A percentile compares a stretch with the other conserved stretches of the same genome.
These are phyloP conservation scores for Monosporozyma aerobia DNA, from an alignment of 805 yeast species.

Conservation along the genomic window DNA sequence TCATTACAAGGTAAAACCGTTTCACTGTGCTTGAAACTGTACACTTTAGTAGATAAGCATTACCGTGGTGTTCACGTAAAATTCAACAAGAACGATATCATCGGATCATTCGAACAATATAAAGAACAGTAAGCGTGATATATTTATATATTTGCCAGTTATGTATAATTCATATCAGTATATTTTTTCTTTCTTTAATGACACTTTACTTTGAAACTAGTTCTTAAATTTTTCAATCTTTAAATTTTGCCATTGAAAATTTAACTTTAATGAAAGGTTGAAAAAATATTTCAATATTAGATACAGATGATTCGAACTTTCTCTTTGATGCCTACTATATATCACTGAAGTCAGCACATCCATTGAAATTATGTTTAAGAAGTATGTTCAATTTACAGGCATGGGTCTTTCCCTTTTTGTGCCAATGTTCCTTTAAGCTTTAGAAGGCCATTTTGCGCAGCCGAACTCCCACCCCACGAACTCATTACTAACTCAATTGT, in stretches of 20 bases:
- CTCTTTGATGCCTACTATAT: background rate
- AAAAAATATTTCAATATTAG: background rate
- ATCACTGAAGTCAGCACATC: background rate
- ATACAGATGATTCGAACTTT: background rate
- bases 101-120: conserved; percentile 39
- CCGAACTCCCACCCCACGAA: background rate
- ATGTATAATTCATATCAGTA: too few relatives aligned
- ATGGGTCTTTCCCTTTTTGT: background rate
- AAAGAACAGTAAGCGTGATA: conserved; percentile 7
- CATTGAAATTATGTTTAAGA: conserved; percentile 2
- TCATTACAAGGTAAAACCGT: conserved; percentile 58
- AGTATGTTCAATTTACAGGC: conserved; percentile 1
- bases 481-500: conserved; percentile 1
- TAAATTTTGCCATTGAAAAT: background rate
- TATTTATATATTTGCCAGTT: too few relatives aligned
- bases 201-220: too few relatives aligned
- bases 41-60: conserved; percentile 47
- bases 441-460: background rate
- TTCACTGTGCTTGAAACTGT: conserved; percentile 45
- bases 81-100: conserved; percentile 48
- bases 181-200: background rate
- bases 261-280: background rate
- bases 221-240: background rate
- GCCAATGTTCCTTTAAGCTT: background rate
- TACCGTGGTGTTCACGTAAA: conserved; percentile 42